These are phyloP conservation scores for Cytospora leucostoma DNA, from an alignment of 2,329 filamentous ascomycete species.

Conservation along the genomic window DNA sequence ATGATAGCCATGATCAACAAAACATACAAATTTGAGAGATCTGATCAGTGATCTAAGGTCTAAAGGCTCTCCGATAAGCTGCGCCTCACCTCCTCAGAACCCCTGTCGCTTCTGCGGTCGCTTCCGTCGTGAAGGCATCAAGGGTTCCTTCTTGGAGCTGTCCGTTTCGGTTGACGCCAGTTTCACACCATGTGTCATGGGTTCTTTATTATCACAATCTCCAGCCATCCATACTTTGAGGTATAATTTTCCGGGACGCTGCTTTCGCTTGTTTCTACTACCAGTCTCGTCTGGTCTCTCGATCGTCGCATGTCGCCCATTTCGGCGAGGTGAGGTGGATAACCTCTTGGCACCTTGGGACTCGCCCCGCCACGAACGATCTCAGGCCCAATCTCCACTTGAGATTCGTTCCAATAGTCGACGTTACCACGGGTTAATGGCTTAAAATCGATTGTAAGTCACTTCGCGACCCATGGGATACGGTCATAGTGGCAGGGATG, in stretches of 20 bases:
- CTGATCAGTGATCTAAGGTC: background rate
- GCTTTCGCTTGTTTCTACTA: background rate
- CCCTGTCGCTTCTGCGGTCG: background rate
- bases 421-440: background rate
- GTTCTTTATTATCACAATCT: background rate
- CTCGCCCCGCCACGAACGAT: conserved; percentile 1
- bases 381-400: background rate
- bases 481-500: background rate
- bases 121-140: background rate
- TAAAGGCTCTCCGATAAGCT: background rate
- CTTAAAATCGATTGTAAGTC: background rate
- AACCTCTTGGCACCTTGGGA: conserved; percentile 10
- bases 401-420: background rate
- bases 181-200: conserved; percentile 24
- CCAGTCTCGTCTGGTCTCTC: conserved; percentile 25
- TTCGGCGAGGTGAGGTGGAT: conserved; percentile 14
- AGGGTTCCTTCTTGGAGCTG: background rate
- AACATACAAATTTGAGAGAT: conserved; percentile 8
- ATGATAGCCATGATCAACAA: conserved; percentile 17
- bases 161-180: conserved; percentile 8
- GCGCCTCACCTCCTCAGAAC: background rate
- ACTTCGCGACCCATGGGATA: background rate
- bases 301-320: conserved; percentile 22
- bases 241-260: background rate
- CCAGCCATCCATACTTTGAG: background rate